Evolutionary conservation across 352 stramenopile genomes (phyloP), one percentile per base, ranked within the genome.

Genomic region (Phytophthora palmivora): DNA sequence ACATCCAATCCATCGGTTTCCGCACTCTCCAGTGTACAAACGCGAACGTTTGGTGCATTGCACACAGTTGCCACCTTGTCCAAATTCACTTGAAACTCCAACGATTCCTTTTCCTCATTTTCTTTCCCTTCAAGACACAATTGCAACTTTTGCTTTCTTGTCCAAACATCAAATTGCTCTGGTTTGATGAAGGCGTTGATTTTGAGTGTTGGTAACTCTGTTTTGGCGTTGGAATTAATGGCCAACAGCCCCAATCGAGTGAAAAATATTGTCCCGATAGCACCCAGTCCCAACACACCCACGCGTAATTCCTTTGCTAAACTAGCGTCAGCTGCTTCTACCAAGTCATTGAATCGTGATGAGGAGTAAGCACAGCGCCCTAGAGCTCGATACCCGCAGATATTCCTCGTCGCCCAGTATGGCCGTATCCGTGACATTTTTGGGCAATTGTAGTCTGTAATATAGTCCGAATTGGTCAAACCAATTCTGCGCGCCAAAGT

Each of bases 191-290:
- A 73, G 2, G 70, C 84, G 14, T 89, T 73, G 16, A 93, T 52
- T 15, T 47, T 30, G 10, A 65, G 28, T 3, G 22, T 32, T 10
- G 62, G 58, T 1, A 47, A 30, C 19, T 44, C 9, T 15, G 33
- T 45, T 2, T 38, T 39, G 14, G 36, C 21, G 24, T 45, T 47
- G 9, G 14, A 39, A 46, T 36, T 22, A 7, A 41, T 39, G 4
- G 76, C 72, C 9, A 87, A 53, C 6, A 37, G 48, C 9, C 62
- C 72, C 45, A 91, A 42, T 50, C 74, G 73, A 39, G 74, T 74
- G 63, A 94, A 92, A 57, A 91, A 80, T 50, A 90, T 89, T 8
- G 82, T 87, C 15, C 84, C 84, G 39, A 94, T 87, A 5, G 82
- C 82, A 21, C 84, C 84, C 10, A 94, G 58, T 21, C 84, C 84